Evolutionary conservation across 208 protist species (phyloP).

Genomic region (Phytomonas serpens): DNA sequence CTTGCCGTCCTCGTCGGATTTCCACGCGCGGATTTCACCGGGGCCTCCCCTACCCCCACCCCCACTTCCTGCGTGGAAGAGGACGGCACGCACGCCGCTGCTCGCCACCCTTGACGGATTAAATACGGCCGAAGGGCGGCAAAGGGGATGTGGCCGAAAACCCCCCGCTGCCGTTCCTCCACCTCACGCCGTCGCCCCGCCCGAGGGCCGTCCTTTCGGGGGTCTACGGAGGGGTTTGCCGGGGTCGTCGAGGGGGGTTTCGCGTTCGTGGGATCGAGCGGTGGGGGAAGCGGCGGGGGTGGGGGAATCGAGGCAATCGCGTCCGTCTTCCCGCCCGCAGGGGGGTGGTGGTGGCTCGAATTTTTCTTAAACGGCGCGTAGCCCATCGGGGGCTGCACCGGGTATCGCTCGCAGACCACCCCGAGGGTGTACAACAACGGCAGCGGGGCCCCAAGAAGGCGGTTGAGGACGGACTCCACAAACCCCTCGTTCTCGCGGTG

Average conservation of each 20-base stretch:
- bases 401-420: conserved; percentile 40
- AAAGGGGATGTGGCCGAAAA: too few relatives aligned
- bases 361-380: conserved; percentile 23
- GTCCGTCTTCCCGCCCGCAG: background rate
- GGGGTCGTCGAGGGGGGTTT: too few relatives aligned
- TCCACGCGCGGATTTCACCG: background rate
- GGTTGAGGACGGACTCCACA: conserved; percentile 66
- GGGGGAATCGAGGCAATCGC: background rate
- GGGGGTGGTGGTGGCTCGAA: too few relatives aligned
- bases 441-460: conserved; percentile 60
- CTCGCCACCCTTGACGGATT: background rate
- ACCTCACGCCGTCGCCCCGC: conserved; percentile 3
- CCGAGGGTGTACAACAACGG: conserved; percentile 58
- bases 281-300: too few relatives aligned
- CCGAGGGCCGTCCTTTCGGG: too few relatives aligned
- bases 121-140: background rate
- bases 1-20: background rate
- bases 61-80: background rate
- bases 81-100: background rate
- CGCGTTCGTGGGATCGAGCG: too few relatives aligned
- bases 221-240: too few relatives aligned
- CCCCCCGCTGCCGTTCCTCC: background rate
- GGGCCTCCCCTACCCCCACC: background rate
- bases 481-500: conserved; percentile 53
- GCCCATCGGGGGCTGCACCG: conserved; percentile 48